Evolutionary conservation across 192 early-diverging fungal species (phyloP), one percentile per base, ranked within the genome.

Genomic region (Coemansia sp.): DNA sequence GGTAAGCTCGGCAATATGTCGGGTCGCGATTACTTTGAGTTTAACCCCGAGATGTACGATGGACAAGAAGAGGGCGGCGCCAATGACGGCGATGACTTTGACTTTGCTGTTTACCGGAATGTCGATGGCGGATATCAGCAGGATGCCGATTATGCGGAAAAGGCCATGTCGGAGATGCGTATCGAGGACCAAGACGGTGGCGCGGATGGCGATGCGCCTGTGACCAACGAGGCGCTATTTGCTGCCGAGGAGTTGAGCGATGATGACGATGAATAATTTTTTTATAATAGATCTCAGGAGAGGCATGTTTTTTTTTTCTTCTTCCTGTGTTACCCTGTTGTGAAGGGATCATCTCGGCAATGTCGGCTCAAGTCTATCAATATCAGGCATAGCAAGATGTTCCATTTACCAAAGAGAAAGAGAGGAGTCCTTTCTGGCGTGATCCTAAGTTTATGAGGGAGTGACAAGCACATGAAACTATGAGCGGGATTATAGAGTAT

Each of bases 11-110:
- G 87, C 61, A 94, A 93, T 44, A 95, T 99, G 92, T 97, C 95
- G 53, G 98, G 98, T 65, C 90, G 91, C 64, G 96, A 99, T 78
- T 84, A 94, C 74, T 99, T 99, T 83, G 93, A 96, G 66, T 99
- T 98, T 83, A 98, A 98, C 81, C 95, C 95, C 16, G 91, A 94
- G 29, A 86, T 88, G 80, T 92, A 91, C 44, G 80, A 83, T 4
- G 87, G 84, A 24, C 85, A 86, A 27, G 92, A 90, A 20, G 94
- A 93, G 27, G 92, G 89, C 60, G 24, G 24, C 50, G 50, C 49
- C 7, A 50, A 53, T 29, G 89, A 89, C 38, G 92, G 86, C 61
- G 92, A 88, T 40, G 86, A 85, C n/a, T 92, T 96, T 64, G 93
- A 92, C 71, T 80, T 91, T 68, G 73, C 88, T n/a, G 84, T 86